Evolutionary conservation across 257 asterid species (phyloP).

Genomic region (Ilex aquifolium): DNA sequence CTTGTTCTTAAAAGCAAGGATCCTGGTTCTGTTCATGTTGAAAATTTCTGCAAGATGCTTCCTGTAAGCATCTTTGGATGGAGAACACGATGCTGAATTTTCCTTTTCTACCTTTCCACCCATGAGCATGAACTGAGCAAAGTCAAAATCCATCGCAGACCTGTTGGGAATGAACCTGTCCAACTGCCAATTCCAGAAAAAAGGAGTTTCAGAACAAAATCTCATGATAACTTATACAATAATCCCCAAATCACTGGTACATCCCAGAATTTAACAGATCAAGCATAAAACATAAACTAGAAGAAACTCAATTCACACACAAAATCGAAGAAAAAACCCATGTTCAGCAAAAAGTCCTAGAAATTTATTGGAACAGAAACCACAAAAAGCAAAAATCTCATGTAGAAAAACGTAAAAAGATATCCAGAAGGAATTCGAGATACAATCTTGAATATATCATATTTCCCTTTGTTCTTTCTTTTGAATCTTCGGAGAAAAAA

Average conservation of each 20-base stretch:
- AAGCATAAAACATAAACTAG: too few species aligned
- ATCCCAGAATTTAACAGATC: too few species aligned
- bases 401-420: too few species aligned
- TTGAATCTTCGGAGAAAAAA: too few species aligned
- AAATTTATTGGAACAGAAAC: too few species aligned
- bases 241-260: background rate
- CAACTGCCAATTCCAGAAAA: slow-evolving; percentile 21
- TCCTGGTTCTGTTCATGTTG: slow-evolving; percentile 41
- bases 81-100: slow-evolving; percentile 15
- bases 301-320: too few species aligned
- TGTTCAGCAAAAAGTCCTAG: too few species aligned
- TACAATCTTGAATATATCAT: too few species aligned
- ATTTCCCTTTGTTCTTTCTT: too few species aligned
- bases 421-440: too few species aligned
- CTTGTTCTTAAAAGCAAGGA: slow-evolving; percentile 42
- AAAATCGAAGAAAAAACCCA: too few species aligned
- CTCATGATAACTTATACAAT: background rate
- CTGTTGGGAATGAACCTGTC: slow-evolving; percentile 55
- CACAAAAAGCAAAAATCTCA: too few species aligned
- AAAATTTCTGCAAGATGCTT: slow-evolving; percentile 36
- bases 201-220: background rate
- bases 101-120: slow-evolving; percentile 21
- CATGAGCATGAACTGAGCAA: slow-evolving; percentile 38
- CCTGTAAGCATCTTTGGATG: slow-evolving; percentile 31
- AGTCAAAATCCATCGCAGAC: slow-evolving; percentile 47